phyloP scores from a whole-genome alignment of 805 yeast species.

The Sporopachydermia quercuum region DNA sequence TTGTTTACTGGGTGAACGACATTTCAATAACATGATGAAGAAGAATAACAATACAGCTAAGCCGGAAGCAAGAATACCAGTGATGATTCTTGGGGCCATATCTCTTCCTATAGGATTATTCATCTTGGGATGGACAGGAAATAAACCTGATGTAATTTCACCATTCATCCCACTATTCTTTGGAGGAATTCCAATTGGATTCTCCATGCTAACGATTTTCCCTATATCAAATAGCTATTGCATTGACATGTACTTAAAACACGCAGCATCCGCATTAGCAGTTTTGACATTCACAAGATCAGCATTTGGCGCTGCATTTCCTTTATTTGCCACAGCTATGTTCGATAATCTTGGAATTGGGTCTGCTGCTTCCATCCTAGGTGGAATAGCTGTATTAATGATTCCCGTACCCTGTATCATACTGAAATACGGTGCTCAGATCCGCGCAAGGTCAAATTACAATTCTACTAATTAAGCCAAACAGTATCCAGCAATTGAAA shows the following conservation, averaged over 20 bases:
- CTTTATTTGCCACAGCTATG: constrained; percentile 71
- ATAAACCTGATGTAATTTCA: neutral
- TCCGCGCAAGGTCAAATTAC: neutral
- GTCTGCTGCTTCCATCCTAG: constrained; percentile 40
- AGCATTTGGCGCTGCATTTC: constrained; percentile 81
- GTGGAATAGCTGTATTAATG: constrained; percentile 8
- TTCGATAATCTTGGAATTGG: constrained; percentile 56
- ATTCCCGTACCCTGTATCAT: constrained; percentile 1
- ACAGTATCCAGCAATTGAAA: too few species aligned
- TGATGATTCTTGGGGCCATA: neutral
- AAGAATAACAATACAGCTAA: neutral
- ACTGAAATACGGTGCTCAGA: neutral
- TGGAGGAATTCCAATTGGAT: neutral
- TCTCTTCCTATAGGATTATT: constrained; percentile 7
- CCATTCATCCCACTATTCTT: neutral
- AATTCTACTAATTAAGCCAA: too few species aligned
- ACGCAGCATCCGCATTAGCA: constrained; percentile 63
- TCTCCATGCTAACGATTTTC: neutral
- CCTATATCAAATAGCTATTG: constrained; percentile 51
- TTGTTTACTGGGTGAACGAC: constrained; percentile 14
- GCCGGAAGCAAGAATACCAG: neutral
- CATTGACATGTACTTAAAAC: constrained; percentile 41
- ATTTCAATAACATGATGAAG: constrained; percentile 15
- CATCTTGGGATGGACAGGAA: constrained; percentile 8
- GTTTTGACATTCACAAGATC: constrained; percentile 69